Evolutionary conservation across 78 protist species (phyloP), one percentile per base, ranked within the genome.

Genomic region (Protostelium mycophagum): DNA sequence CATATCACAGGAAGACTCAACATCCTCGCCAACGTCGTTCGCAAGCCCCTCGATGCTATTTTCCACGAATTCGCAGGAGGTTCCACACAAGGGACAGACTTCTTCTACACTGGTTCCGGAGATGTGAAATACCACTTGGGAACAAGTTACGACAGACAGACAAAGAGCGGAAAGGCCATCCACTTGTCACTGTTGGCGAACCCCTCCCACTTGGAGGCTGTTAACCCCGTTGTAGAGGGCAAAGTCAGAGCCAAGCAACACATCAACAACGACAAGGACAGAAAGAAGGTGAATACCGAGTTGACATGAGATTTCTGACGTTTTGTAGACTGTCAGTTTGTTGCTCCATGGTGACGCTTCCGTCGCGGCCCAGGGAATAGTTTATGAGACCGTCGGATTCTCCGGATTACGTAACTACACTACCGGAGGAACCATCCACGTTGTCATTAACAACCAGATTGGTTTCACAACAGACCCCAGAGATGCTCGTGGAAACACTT

Each of bases 91-190:
- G 90, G 89, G n/a, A 95, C 85, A 28, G 73, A 51, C 16, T 51
- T 51, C 73, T 51, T 51, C 73, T 93, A 83, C 89, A 51, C 85
- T 35, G 95, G 94, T 36, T 88, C 97, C 0, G 99, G 99, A 91
- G 99, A 98, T 85, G 99, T 98, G 73, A 98, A 97, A 96, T 98
- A 98, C 96, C 99, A 98, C 91, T 92, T 98, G 28, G 99, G 99
- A 36, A 90, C 86, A 37, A 89, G 96, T 25, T 83, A 35, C 88
- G 95, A 95, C 83, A 90, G 98, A 16, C 88, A 91, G n/a, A 90
- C 95, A 0, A 63, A 87, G 28, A 37, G 36, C 63, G 97, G 95
- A 28, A 91, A 94, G 85, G 86, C 90, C 34, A 63, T 98, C 29
- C 95, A 94, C 93, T 73, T 97, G 25, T 95, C 98, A 28, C 91